phyloP scores from a whole-genome alignment of 2,329 filamentous ascomycete genomes.

The Annulohypoxylon truncatum region DNA sequence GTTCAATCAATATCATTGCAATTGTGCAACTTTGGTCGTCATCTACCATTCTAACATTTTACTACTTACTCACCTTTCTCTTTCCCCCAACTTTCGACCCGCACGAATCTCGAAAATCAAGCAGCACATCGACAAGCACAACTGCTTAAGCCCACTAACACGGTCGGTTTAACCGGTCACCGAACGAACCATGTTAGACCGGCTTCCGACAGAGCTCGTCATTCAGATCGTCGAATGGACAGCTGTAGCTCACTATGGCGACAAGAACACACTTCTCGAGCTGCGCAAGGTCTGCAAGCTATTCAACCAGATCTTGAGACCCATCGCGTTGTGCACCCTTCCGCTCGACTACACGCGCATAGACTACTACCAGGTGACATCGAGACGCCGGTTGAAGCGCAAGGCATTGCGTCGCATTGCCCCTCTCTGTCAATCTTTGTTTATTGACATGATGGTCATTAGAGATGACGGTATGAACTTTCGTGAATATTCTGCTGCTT shows the following conservation, averaged over 20 bases:
- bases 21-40: not conserved
- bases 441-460: slow-evolving; percentile 64
- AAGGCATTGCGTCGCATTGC: slow-evolving; percentile 60
- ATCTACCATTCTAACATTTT: not conserved
- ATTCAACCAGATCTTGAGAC: slow-evolving; percentile 61
- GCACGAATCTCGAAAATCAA: not conserved
- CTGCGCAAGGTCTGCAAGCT: slow-evolving; percentile 62
- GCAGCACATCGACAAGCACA: not conserved
- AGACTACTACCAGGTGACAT: slow-evolving; percentile 50
- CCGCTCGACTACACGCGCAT: slow-evolving; percentile 64
- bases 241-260: slow-evolving; percentile 51
- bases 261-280: slow-evolving; percentile 59
- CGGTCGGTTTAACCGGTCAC: not conserved
- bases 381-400: slow-evolving; percentile 51
- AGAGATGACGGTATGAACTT: slow-evolving; percentile 60
- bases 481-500: not conserved
- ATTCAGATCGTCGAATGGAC: slow-evolving; percentile 59
- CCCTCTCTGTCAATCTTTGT: slow-evolving; percentile 61
- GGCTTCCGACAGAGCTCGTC: slow-evolving; percentile 61
- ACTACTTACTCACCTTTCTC: not conserved
- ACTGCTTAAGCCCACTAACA: not conserved
- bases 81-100: not conserved
- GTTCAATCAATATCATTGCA: not conserved
- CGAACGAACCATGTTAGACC: slow-evolving; percentile 54
- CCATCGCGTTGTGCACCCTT: slow-evolving; percentile 59